Percentiles rank a stretch among this genome's conserved stretches.
These are phyloP conservation scores for Talaromyces marneffei DNA, from an alignment of 2,329 filamentous ascomycete genomes.

Conservation along the genomic window DNA sequence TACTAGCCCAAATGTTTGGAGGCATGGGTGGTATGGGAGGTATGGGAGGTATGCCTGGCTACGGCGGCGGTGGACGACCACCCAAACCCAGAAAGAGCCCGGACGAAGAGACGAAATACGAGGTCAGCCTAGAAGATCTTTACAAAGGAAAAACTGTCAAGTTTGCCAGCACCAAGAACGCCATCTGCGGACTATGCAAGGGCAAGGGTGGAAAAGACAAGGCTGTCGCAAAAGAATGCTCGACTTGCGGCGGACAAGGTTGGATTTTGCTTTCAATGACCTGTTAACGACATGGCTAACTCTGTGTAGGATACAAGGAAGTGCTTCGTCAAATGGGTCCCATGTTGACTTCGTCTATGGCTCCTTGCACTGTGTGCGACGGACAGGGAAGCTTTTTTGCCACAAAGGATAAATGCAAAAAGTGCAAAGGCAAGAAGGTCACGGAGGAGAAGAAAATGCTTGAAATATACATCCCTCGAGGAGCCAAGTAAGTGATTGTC, in stretches of 20 bases:
- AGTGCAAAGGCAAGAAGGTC: constrained; percentile 90
- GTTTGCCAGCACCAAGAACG: constrained; percentile 90
- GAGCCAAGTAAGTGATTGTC: constrained; percentile 53
- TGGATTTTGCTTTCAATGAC: constrained; percentile 17
- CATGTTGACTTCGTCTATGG: constrained; percentile 72
- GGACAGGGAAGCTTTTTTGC: constrained; percentile 83
- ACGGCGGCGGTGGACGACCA: constrained; percentile 39
- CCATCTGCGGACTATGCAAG: constrained; percentile 81
- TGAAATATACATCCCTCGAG: constrained; percentile 91
- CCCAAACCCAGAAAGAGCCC: constrained; percentile 57
- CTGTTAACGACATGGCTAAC: neutral
- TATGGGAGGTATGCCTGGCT: constrained; percentile 37
- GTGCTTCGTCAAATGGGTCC: constrained; percentile 78
- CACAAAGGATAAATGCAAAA: constrained; percentile 97
- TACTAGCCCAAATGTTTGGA: constrained; percentile 82
- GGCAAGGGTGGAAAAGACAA: constrained; percentile 88
- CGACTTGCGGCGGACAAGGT: constrained; percentile 75
- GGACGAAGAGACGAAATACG: constrained; percentile 85
- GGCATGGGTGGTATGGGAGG: constrained; percentile 13
- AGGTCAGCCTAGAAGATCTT: constrained; percentile 85
- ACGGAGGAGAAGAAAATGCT: constrained; percentile 86
- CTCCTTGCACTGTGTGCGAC: constrained; percentile 74
- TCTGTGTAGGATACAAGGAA: constrained; percentile 57
- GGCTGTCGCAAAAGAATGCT: constrained; percentile 75
- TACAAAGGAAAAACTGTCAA: constrained; percentile 99